Evolutionary conservation across 1,284 basidiomycete genomes (phyloP), one percentile per base, ranked within the genome.

Genomic region (Singerocomus inundabilis): DNA sequence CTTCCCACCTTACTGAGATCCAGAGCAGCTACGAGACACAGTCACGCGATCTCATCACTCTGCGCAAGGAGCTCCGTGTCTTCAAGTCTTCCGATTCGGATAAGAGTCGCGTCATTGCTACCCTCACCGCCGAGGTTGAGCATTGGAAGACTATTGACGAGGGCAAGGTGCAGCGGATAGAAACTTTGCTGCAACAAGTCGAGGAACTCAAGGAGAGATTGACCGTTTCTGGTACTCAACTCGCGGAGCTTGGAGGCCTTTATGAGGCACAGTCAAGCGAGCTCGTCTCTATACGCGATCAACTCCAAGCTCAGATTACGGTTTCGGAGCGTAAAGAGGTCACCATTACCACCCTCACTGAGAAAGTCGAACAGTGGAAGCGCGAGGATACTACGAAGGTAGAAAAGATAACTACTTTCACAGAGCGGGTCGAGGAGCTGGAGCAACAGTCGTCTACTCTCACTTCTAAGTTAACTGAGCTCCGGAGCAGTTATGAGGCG

Each of bases 401-500:
- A 6, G 42, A 41, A 21, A 21, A 45, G 21, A 8, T 10, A 5
- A 16, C 13, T 26, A 36, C 21, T 1, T 32, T 36, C 16, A 21
- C 7, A n/a, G 43, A 56, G 4, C 16, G n/a, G n/a, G n/a, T 30
- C 4, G 54, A 53, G 4, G 28, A 53, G 16, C 45, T 56, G n/a
- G n/a, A n/a, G n/a, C n/a, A n/a, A n/a, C n/a, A n/a, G n/a, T n/a
- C n/a, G n/a, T n/a, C n/a, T n/a, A n/a, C n/a, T n/a, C n/a, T n/a
- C n/a, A n/a, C n/a, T n/a, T n/a, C n/a, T n/a, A n/a, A n/a, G n/a
- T n/a, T n/a, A n/a, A n/a, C n/a, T 29, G 46, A 43, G 1, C 28
- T 53, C 24, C 56, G 43, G 36, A 32, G 36, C 7, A 35, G 36
- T 13, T 40, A 36, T 3, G 40, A 46, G 4, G 15, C 3, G 1